Evolutionary conservation across 495 filamentous ascomycete genomes (phyloP), one percentile per base, ranked within the genome.

Genomic region (Aspergillus haitiensis): DNA sequence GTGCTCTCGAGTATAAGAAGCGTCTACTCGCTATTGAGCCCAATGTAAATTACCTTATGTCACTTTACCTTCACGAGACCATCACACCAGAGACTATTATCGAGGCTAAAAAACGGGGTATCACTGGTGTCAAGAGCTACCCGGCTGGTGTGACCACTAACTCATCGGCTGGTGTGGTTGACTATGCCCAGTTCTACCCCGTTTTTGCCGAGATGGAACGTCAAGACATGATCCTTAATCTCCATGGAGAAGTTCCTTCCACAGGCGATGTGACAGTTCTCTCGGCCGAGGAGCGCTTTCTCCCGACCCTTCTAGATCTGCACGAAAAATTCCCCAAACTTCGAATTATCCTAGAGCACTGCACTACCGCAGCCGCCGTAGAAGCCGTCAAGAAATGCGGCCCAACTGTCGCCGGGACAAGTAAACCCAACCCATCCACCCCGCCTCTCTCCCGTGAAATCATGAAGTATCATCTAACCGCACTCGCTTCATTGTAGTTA

Each of bases 41-140:
- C 0, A 81, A 83, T 37, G 86, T 97, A 45, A 86, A 82, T 56
- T 97, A 85, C 68, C 82, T 96, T 56, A 96, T 97, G 92, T 89
- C 91, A 5, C 81, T 97, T 31, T 97, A 94, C 70, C 84, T 95
- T 37, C 87, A 91, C 66, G 80, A 87, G 47, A 82, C 77, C 32
- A 82, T 96, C 51, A 96, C 89, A 3, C 89, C 92, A 6, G 88
- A 88, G 36, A 85, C 85, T 11, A 91, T 97, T 57, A 79, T 81
- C 46, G 84, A 88, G 64, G 92, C 91, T 31, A 87, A 86, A 66
- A 70, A 77, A 70, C 71, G 73, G 32, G 76, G 76, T 12, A 71
- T 81, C 57, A 70, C 75, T 18, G 74, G 78, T 54, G 76, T 81
- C 55, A 80, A 92, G 70, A 78, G 80, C 55, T 90, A 88, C 64